Evolutionary conservation across 768 basidiomycete species (phyloP).

Genomic region (Rossbeevera mucosa): DNA sequence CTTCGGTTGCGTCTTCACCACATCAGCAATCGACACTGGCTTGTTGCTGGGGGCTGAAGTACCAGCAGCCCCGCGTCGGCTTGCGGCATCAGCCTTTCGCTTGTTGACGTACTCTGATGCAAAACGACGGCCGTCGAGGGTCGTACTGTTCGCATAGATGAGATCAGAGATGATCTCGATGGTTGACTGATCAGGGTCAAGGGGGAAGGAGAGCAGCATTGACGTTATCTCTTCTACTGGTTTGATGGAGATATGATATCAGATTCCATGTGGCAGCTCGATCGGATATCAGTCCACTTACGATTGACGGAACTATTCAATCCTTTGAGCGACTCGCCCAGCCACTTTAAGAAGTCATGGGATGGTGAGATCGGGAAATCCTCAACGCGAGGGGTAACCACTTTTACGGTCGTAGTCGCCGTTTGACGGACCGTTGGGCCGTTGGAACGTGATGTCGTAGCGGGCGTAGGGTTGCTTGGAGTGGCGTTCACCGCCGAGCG

Average conservation of each 20-base stretch:
- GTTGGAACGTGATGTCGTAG: slow-evolving; percentile 36
- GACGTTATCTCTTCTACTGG: slow-evolving; percentile 94
- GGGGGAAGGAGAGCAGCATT: slow-evolving; percentile 91
- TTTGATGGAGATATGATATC: slow-evolving; percentile 15
- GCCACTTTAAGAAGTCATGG: slow-evolving; percentile 90
- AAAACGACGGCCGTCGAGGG: slow-evolving; percentile 91
- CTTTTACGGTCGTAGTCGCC: slow-evolving; percentile 31
- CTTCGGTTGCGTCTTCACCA: slow-evolving; percentile 86
- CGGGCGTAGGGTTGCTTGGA: slow-evolving; percentile 22
- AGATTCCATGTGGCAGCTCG: slow-evolving; percentile 10
- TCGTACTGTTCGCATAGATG: slow-evolving; percentile 92
- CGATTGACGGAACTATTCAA: slow-evolving; percentile 52
- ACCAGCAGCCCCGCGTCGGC: slow-evolving; percentile 45
- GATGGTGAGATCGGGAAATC: slow-evolving; percentile 68
- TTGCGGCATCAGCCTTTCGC: slow-evolving; percentile 75
- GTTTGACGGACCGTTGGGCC: slow-evolving; percentile 37
- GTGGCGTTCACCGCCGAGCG: slow-evolving; percentile 35
- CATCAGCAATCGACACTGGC: slow-evolving; percentile 75
- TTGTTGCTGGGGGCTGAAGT: slow-evolving; percentile 38
- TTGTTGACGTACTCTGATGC: slow-evolving; percentile 86
- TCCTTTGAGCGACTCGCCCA: slow-evolving; percentile 78
- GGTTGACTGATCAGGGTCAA: slow-evolving; percentile 80
- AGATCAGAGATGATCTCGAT: slow-evolving; percentile 92
- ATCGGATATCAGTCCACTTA: slow-evolving; percentile 28
- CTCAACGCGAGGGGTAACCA: slow-evolving; percentile 43